A percentile compares a stretch with the other conserved stretches of the same genome.
Evolutionary conservation across 2,329 filamentous ascomycete genomes (phyloP).

Genomic region (Botryosphaeria dothidea): DNA sequence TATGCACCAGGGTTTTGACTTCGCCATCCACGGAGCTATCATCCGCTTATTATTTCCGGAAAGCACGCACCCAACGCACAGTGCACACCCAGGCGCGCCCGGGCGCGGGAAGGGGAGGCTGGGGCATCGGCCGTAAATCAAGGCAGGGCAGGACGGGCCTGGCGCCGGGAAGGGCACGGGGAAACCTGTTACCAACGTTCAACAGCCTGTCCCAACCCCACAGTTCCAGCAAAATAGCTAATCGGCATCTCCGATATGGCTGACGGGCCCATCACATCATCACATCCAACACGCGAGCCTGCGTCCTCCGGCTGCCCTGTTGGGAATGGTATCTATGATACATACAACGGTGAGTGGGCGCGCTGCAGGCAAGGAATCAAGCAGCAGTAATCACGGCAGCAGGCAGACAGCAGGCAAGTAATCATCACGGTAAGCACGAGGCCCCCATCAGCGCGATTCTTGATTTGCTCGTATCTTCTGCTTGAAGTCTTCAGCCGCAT

Average conservation of each 20-base stretch:
- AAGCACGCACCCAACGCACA: background rate
- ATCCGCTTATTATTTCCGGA: slow-evolving; percentile 15
- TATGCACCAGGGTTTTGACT: background rate
- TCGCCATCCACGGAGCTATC: background rate
- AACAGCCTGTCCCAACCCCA: slow-evolving; percentile 4
- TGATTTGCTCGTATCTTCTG: background rate
- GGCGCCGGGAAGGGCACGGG: slow-evolving; percentile 12
- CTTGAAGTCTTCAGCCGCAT: background rate
- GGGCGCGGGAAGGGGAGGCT: background rate
- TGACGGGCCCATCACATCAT: background rate
- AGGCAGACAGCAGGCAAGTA: background rate
- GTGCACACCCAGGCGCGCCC: background rate
- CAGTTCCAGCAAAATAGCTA: slow-evolving; percentile 9
- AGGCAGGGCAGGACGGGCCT: slow-evolving; percentile 8
- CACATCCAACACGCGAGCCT: background rate
- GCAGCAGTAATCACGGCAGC: background rate
- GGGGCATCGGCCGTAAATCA: slow-evolving; percentile 14
- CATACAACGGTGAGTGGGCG: background rate
- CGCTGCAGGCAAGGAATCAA: background rate
- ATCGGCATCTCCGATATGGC: slow-evolving; percentile 16
- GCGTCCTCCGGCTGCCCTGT: slow-evolving; percentile 1
- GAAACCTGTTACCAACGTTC: background rate
- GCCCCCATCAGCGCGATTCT: background rate
- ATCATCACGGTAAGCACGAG: background rate
- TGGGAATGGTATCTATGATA: background rate